These are phyloP conservation scores for Ustilago xerochloae DNA, from an alignment of 1,284 basidiomycete genomes.

Conservation along the genomic window DNA sequence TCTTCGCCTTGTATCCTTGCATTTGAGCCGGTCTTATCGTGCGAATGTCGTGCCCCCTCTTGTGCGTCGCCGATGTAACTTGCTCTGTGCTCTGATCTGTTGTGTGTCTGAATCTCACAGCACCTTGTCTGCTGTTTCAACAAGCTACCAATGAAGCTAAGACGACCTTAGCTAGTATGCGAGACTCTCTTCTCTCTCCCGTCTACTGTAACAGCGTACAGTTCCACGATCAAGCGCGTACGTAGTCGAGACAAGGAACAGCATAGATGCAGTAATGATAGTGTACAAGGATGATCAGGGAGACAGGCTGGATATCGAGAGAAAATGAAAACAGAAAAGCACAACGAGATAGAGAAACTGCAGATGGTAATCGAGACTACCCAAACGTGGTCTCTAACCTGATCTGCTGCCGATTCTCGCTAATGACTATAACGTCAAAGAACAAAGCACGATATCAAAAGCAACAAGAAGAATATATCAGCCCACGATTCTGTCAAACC, in stretches of 20 bases:
- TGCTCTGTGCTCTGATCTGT: background rate
- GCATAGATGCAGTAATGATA: slow-evolving; percentile 4
- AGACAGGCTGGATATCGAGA: background rate
- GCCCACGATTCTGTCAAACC: background rate
- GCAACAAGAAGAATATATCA: background rate
- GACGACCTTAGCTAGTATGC: background rate
- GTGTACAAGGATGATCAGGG: slow-evolving; percentile 12
- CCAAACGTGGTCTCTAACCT: slow-evolving; percentile 27
- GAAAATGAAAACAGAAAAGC: background rate
- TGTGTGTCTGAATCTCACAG: too few species aligned
- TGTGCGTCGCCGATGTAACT: background rate
- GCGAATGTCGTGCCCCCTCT: slow-evolving; percentile 6
- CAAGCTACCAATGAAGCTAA: too few species aligned
- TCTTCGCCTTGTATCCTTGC: background rate
- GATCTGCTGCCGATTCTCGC: slow-evolving; percentile 63
- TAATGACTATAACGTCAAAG: slow-evolving; percentile 34
- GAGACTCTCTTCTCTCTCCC: background rate
- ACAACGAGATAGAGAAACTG: background rate
- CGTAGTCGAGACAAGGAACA: background rate
- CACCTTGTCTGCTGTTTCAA: too few species aligned
- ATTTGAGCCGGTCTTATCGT: slow-evolving; percentile 2
- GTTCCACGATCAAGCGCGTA: too few species aligned
- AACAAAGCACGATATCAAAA: background rate
- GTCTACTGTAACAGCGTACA: too few species aligned
- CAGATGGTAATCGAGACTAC: too few species aligned